These are phyloP conservation scores for Climacium dendroides DNA, from an alignment of 225 moss, liverwort and hornwort species.

Conservation along the genomic window DNA sequence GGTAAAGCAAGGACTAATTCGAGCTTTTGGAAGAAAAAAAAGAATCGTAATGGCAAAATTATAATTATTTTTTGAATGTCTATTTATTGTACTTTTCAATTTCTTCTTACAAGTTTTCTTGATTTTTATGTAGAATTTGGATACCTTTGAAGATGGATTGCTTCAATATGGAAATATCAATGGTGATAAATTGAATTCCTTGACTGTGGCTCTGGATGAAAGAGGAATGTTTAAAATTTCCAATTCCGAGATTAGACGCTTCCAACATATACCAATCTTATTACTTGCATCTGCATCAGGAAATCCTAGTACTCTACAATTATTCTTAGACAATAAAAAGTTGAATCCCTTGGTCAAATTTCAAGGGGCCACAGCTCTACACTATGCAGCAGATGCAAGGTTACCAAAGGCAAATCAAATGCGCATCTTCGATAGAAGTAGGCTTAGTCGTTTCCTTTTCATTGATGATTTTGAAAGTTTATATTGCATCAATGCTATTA, in stretches of 20 bases:
- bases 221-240: too few species aligned
- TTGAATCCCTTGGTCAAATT: background rate
- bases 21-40: background rate
- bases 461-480: rapidly evolving
- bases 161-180: rapidly evolving
- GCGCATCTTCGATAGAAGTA: too few species aligned
- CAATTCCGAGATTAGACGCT: too few species aligned
- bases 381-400: background rate
- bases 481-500: rapidly evolving
- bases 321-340: background rate
- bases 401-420: rapidly evolving
- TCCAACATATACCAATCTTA: rapidly evolving
- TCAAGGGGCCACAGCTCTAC: background rate
- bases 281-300: background rate
- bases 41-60: too few species aligned
- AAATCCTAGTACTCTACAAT: background rate
- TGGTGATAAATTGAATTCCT: too few species aligned
- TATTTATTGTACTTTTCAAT: background rate
- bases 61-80: too few species aligned
- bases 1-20: background rate
- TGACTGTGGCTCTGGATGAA: too few species aligned
- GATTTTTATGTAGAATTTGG: background rate
- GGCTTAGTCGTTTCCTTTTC: rapidly evolving
- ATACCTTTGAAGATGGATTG: background rate
- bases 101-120: background rate